Percentiles rank a stretch among this genome's conserved stretches.
phyloP scores from a whole-genome alignment of 176 grass and related monocot species.

The Thalia dealbata region DNA sequence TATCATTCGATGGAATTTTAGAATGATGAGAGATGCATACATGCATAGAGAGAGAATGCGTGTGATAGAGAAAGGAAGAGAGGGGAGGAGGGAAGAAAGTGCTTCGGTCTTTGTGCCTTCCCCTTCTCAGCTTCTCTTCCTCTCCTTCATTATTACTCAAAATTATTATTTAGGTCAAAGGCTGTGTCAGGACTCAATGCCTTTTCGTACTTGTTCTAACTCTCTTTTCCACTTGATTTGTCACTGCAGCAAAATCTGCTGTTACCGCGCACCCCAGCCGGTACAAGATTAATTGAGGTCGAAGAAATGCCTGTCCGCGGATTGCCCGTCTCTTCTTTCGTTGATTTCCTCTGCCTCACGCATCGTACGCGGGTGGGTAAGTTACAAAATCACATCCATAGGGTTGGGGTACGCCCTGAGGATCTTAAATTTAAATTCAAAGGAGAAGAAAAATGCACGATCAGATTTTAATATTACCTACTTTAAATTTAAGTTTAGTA shows the following conservation, averaged over 20 bases:
- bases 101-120: not conserved
- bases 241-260: not conserved
- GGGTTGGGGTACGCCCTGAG: no score
- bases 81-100: not conserved
- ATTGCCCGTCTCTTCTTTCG: no score
- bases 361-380: not conserved
- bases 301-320: no score
- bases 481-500: no score
- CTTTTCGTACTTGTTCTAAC: constrained; percentile 1
- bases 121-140: not conserved
- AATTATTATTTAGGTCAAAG: constrained; percentile 2
- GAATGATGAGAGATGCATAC: not conserved
- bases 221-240: constrained; percentile 4
- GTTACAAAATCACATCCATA: no score
- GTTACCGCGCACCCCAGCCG: not conserved
- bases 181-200: not conserved
- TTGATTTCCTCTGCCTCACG: constrained; percentile 16
- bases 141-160: not conserved
- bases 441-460: no score
- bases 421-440: no score
- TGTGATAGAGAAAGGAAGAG: not conserved
- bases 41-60: no score
- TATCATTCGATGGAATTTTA: not conserved
- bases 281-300: no score
- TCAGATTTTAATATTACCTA: no score